Evolutionary conservation across 2,329 filamentous ascomycete genomes (phyloP), one percentile per base, ranked within the genome.

Genomic region (Cercospora citrullina): DNA sequence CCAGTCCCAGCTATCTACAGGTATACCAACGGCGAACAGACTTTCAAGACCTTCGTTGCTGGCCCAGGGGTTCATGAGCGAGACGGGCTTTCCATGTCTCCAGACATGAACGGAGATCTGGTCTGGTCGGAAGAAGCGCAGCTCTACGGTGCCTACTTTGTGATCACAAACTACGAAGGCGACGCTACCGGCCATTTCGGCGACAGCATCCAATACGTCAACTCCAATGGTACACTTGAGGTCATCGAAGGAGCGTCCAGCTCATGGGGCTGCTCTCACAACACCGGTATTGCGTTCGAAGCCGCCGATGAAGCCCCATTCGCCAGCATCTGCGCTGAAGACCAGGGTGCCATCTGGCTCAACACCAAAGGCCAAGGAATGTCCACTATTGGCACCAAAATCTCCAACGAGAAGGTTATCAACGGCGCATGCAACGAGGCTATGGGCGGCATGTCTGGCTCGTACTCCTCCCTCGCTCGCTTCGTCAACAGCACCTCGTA

Each of bases 271-370:
- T 89, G 87, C 80, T 87, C 84, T 5, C 87, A 89, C 81, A 89
- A 89, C 79, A 89, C 87, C 0, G 87, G 87, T 65, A 89, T 89
- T 65, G 87, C 86, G 5, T 84, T 89, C 64, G 87, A 88, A 75
- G 86, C 84, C 18, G 86, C 87, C 21, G 86, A 87, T 60, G 83
- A 81, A 14, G 80, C 84, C 18, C 87, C 87, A 4, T 89, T 86
- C 68, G 85, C 87, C 23, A 85, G 82, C 63, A 80, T 89, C 67
- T 89, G 87, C 72, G 84, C 87, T 18, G 87, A 89, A 72, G 87
- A 89, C 70, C 87, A 89, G 75, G 87, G 87, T 23, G 85, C 83
- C 51, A 87, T 89, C 77, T 89, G 87, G 87, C 80, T 89, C 60
- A 89, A 89, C 80, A 88, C 86, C 23, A 82, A 85, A 65, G 84